Evolutionary conservation across 345 rosid genomes (phyloP).

Genomic region (Sonneratia caseolaris): DNA sequence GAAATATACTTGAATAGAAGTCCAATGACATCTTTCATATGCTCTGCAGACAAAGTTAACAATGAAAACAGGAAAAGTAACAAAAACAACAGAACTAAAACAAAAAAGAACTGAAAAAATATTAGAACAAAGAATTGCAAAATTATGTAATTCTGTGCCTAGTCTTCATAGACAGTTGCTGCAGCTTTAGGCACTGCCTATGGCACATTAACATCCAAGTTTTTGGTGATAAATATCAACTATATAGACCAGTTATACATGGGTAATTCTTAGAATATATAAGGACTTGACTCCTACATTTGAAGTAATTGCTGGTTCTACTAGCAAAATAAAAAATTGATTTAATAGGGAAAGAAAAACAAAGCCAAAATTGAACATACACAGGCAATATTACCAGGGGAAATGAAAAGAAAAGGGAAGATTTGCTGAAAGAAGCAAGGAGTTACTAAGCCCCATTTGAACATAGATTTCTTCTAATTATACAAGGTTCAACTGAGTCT

Average conservation of each 20-base stretch:
- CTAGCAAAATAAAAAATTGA: too few relatives aligned
- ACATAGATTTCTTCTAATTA: neutral
- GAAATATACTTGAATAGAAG: constrained; percentile 69
- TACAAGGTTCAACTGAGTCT: neutral
- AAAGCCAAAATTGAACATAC: neutral
- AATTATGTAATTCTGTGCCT: neutral
- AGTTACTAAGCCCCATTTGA: too few relatives aligned
- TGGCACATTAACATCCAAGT: neutral
- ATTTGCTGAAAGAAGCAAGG: too few relatives aligned
- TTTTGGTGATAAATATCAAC: neutral
- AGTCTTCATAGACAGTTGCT: neutral
- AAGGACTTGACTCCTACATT: neutral
- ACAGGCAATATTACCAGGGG: neutral
- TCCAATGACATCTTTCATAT: constrained; percentile 70
- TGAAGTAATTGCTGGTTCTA: too few relatives aligned
- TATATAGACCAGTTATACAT: neutral
- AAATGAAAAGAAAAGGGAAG: neutral
- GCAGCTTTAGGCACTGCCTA: neutral
- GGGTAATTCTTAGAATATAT: neutral
- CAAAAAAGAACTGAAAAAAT: neutral
- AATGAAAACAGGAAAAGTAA: neutral
- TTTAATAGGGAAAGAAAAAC: neutral
- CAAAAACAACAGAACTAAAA: neutral
- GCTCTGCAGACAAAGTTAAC: constrained; percentile 35
- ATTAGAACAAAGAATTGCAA: neutral